Base-by-base conservation (phyloP, 1,139 yeast genomes). In the Sugiyamaella novakii region DNA sequence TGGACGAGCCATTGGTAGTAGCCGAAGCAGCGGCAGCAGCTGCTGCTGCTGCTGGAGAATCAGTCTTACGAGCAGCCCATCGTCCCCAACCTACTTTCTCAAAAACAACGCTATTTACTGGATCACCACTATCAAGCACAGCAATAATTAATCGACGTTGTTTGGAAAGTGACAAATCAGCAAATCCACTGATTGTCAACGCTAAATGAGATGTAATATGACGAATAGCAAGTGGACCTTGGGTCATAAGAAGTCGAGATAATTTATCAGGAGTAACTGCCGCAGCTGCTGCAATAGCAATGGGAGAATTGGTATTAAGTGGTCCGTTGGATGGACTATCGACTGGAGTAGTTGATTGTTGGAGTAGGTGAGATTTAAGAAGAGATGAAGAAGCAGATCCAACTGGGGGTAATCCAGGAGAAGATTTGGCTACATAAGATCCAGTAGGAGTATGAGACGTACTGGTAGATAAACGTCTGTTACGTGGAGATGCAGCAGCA, bases 21-120 rank as follows among this genome's bases (percentile, higher is more conserved):
- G 44, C 24, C 14, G 44, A 30, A 25, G 48, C 21, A 22, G 35
- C 34, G 22, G 50, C 37, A 33, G 49, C 27, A 35, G 25, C 52
- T 36, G 44, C 52, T 29, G 50, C 49, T 37, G 42, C 50, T 38
- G 39, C 46, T 45, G 47, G 31, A 21, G 50, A 36, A 49, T 75
- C 78, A 12, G 77, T 79, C 43, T 75, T 70, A 52, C 83, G 76
- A 5, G 91, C 95, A 22, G 91, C 88, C 98, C 98, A 91, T 63
- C 92, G 94, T 52, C 98, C 98, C 98, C 98, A 91, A 21, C 97
- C 97, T 35, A 89, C 89, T 71, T 91, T 91, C 61, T 88, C 96
- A 71, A 91, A 91, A 15, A 85, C 80, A n/a, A 76, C 71, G 34
- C 83, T 81, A 51, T 83, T 79, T 22, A 73, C 75, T 4, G 78